Conservation (phyloP, 2,329 filamentous ascomycete species). For the Clarireedia sp. region DNA sequence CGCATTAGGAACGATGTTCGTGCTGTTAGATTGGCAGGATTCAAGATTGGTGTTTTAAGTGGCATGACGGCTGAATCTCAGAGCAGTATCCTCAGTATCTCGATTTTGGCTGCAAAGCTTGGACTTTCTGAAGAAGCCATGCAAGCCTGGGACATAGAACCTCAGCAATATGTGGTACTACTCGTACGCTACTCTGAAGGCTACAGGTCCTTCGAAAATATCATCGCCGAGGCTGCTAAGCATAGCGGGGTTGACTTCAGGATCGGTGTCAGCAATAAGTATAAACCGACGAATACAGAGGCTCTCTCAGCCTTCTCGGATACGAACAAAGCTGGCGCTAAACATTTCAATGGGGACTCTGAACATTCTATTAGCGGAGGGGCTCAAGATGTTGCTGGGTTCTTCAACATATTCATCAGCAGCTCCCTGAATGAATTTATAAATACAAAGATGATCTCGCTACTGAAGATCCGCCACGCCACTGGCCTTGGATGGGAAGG, state of each 20-base stretch:
- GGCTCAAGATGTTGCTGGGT: slow-evolving; percentile 25
- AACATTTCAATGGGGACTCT: slow-evolving; percentile 8
- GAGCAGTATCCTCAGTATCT: slow-evolving; percentile 52
- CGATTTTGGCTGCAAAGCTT: slow-evolving; percentile 61
- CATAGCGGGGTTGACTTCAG: slow-evolving; percentile 47
- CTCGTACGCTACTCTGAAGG: slow-evolving; percentile 56
- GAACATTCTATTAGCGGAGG: neutral
- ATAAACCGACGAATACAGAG: slow-evolving; percentile 57
- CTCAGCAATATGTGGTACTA: slow-evolving; percentile 63
- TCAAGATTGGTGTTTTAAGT: slow-evolving; percentile 58
- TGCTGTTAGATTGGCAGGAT: slow-evolving; percentile 54
- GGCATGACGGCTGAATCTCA: slow-evolving; percentile 35
- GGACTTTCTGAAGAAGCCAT: slow-evolving; percentile 66
- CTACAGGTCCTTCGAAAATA: slow-evolving; percentile 52
- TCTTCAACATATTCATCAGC: slow-evolving; percentile 61
- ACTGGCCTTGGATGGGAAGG: slow-evolving; percentile 56
- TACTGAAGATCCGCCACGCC: slow-evolving; percentile 52
- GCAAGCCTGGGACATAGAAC: slow-evolving; percentile 66
- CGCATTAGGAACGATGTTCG: slow-evolving; percentile 55
- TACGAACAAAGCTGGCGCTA: slow-evolving; percentile 14
- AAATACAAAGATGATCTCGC: slow-evolving; percentile 52
- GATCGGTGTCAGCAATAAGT: slow-evolving; percentile 61
- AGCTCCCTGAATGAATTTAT: slow-evolving; percentile 62
- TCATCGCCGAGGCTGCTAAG: slow-evolving; percentile 36
- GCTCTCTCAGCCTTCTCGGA: slow-evolving; percentile 32